A percentile compares a stretch with the other conserved stretches of the same genome.
Conservation (phyloP, 2,329 filamentous ascomycete species). For the Pseudogymnoascus sp. region DNA sequence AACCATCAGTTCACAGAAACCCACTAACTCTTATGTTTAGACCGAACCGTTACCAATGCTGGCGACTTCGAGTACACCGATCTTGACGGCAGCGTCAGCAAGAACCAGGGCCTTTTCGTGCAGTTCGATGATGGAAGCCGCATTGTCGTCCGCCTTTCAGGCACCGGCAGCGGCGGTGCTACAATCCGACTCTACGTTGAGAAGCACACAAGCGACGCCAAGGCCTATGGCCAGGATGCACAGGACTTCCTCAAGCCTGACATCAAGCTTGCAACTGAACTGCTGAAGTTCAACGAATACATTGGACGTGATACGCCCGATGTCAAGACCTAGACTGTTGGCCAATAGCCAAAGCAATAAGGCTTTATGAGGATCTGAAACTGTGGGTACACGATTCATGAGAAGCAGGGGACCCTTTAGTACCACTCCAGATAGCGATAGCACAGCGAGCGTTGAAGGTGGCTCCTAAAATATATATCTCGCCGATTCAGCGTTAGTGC, state of each 20-base stretch:
- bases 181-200: constrained; percentile 97
- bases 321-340: constrained; percentile 63
- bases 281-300: constrained; percentile 90
- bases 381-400: background rate
- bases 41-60: constrained; percentile 76
- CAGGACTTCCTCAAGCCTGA: constrained; percentile 92
- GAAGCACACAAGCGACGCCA: constrained; percentile 79
- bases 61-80: constrained; percentile 98
- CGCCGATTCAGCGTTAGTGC: background rate
- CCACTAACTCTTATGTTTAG: constrained; percentile 29
- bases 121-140: constrained; percentile 92
- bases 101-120: constrained; percentile 92
- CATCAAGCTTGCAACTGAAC: constrained; percentile 72
- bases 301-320: constrained; percentile 89
- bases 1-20: constrained; percentile 15
- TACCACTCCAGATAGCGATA: constrained; percentile 3
- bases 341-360: background rate
- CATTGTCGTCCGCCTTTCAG: constrained; percentile 89
- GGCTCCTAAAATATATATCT: constrained; percentile 1
- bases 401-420: background rate
- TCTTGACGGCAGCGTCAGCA: constrained; percentile 90
- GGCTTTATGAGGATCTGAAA: constrained; percentile 3
- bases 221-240: constrained; percentile 71
- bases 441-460: background rate
- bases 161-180: constrained; percentile 88